Conservation (phyloP, 2,329 filamentous ascomycete species). For the Penicillium expansum region DNA sequence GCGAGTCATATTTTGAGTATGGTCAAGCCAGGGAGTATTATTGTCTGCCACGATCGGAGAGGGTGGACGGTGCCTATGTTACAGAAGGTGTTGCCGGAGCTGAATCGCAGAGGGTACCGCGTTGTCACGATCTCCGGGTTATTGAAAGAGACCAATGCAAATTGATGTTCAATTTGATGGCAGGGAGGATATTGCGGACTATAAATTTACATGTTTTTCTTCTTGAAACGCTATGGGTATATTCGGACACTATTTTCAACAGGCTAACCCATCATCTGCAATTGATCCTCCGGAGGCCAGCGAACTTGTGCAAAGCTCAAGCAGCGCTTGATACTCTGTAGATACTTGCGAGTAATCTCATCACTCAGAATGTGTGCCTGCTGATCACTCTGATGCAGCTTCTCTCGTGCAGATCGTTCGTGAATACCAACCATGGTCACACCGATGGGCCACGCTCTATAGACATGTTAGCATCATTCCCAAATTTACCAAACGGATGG, state of each 20-base stretch:
- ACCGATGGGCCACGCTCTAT: constrained; percentile 88
- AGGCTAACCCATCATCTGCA: constrained; percentile 84
- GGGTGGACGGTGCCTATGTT: constrained; percentile 83
- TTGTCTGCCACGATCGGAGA: constrained; percentile 82
- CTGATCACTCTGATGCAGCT: constrained; percentile 74
- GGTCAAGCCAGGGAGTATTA: constrained; percentile 70
- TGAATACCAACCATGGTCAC: constrained; percentile 99
- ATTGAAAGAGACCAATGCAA: constrained; percentile 41
- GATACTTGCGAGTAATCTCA: constrained; percentile 88
- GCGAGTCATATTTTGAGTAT: constrained; percentile 77
- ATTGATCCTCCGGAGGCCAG: constrained; percentile 89
- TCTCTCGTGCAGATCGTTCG: constrained; percentile 92
- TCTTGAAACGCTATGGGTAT: constrained; percentile 16
- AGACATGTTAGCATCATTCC: constrained; percentile 13
- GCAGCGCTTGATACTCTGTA: constrained; percentile 97
- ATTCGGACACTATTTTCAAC: neutral
- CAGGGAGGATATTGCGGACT: neutral
- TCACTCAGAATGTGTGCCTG: constrained; percentile 97
- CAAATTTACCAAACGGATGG: neutral
- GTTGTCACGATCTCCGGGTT: constrained; percentile 70
- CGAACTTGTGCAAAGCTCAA: constrained; percentile 94
- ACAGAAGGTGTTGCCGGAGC: constrained; percentile 66
- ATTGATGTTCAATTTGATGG: neutral
- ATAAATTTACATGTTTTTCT: neutral
- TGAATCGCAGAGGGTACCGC: constrained; percentile 66